Percentiles rank a stretch among this genome's conserved stretches.
Conservation (phyloP, 1,284 basidiomycete species). For the Nidula niveotomentosa region DNA sequence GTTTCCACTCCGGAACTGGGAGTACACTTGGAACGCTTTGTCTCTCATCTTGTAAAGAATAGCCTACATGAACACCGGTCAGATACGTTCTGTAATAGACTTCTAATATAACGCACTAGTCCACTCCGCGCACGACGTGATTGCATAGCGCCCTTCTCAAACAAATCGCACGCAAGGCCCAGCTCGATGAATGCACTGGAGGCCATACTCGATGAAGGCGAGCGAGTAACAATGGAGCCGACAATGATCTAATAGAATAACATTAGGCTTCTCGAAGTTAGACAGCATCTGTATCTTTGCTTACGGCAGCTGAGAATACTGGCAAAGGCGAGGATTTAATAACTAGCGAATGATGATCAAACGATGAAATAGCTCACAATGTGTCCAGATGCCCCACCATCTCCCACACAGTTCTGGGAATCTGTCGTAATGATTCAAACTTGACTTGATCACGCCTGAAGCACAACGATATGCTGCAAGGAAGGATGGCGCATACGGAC, state of each 20-base stretch:
- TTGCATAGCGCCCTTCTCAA: slow-evolving; percentile 44
- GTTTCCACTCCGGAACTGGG: slow-evolving; percentile 38
- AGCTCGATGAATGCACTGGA: slow-evolving; percentile 56
- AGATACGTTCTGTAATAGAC: neutral
- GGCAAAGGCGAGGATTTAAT: neutral
- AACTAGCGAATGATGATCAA: too few species aligned
- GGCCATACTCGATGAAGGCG: slow-evolving; percentile 58
- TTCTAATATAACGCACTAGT: slow-evolving; percentile 32
- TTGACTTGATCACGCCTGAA: slow-evolving; percentile 55
- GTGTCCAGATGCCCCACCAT: slow-evolving; percentile 56
- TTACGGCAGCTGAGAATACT: slow-evolving; percentile 56
- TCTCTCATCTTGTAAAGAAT: slow-evolving; percentile 45
- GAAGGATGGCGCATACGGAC: slow-evolving; percentile 64
- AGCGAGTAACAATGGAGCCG: slow-evolving; percentile 52
- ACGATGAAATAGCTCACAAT: slow-evolving; percentile 27
- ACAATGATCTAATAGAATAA: slow-evolving; percentile 45
- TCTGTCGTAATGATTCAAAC: slow-evolving; percentile 46
- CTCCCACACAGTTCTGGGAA: slow-evolving; percentile 52
- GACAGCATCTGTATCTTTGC: slow-evolving; percentile 9
- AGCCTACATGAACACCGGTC: slow-evolving; percentile 27
- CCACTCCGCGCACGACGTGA: slow-evolving; percentile 52
- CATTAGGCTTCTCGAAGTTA: neutral
- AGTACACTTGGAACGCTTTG: slow-evolving; percentile 49
- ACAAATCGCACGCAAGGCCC: slow-evolving; percentile 53
- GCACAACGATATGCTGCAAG: slow-evolving; percentile 62